A percentile compares a stretch with the other conserved stretches of the same genome.
phyloP scores from a whole-genome alignment of 1,284 basidiomycete genomes.

The Anthracocystis setariae region DNA sequence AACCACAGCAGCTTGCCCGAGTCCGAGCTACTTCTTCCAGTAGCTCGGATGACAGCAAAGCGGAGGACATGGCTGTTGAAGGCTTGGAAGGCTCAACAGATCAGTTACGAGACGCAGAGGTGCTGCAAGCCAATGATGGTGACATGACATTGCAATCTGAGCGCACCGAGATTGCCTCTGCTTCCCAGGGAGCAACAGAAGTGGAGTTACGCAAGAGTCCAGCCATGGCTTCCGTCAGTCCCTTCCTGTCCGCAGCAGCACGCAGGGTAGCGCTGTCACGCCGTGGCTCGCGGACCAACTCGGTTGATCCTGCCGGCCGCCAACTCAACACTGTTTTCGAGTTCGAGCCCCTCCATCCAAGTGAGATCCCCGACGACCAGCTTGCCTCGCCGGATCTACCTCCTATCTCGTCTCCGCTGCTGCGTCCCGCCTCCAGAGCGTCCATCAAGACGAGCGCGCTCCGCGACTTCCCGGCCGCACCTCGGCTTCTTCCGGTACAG shows the following conservation, averaged over 20 bases:
- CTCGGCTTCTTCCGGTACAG: slow-evolving; percentile 52
- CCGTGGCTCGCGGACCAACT: slow-evolving; percentile 30
- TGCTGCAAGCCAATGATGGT: neutral
- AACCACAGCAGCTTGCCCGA: slow-evolving; percentile 8
- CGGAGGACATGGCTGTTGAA: neutral
- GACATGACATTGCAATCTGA: slow-evolving; percentile 4
- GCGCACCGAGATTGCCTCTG: neutral
- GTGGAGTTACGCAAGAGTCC: slow-evolving; percentile 22
- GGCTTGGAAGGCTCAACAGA: neutral
- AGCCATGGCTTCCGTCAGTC: slow-evolving; percentile 19
- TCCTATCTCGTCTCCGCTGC: slow-evolving; percentile 31
- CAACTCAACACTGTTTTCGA: slow-evolving; percentile 48
- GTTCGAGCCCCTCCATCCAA: slow-evolving; percentile 30
- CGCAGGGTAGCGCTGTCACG: slow-evolving; percentile 26
- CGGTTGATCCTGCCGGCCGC: slow-evolving; percentile 27
- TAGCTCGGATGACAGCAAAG: neutral
- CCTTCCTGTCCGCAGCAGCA: slow-evolving; percentile 22
- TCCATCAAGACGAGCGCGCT: slow-evolving; percentile 23
- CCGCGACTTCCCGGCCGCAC: slow-evolving; percentile 43
- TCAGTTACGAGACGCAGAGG: neutral
- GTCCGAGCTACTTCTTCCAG: slow-evolving; percentile 8
- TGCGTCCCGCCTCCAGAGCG: slow-evolving; percentile 25
- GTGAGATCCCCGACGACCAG: slow-evolving; percentile 39
- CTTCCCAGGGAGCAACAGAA: slow-evolving; percentile 4
- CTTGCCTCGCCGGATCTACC: slow-evolving; percentile 42